Base-by-base conservation (phyloP, 495 filamentous ascomycete species). In the Amorphotheca resinae region DNA sequence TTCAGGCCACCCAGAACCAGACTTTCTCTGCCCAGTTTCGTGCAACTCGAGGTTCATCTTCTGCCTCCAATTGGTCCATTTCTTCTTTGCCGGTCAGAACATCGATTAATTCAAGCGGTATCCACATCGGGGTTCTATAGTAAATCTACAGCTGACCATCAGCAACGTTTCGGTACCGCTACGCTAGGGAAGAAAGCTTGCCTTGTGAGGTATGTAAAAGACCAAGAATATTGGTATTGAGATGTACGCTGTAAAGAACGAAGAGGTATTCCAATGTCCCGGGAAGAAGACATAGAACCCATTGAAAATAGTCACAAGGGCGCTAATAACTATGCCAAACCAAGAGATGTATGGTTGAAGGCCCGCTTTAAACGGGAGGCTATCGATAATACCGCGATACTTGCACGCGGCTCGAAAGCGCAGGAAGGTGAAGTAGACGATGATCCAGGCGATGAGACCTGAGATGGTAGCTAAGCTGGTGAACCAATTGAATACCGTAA, bases 401-500 rank as follows among this genome's bases (percentile, higher is more conserved):
- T 49, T 31, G 35, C 60, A 55, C 0, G 76, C 78, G 35, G 69
- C 69, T 44, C 65, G 64, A 58, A 80, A 83, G 1, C 73, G 73
- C 31, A 80, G 59, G 51, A 72, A 80, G 12, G 74, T 67, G 34
- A 81, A 62, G 34, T 64, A 66, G 50, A 71, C 74, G 56, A 68
- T 72, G 42, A 70, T 70, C 78, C 77, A 82, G 12, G 66, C 68
- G 41, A 77, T 76, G 53, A 78, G 77, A 1, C 65, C 73, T 0
- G 68, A 70, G 1, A 67, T 74, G 46, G 74, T 79, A 31, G 72
- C 76, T 33, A 76, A 60, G 54, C 73, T 77, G 37, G 76, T 62
- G 35, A 79, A 70, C 76, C 77, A 79, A 49, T 17, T 67, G 60
- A 93, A 93, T 3, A 95, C 82, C 0, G 61, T 65, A 34, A 68